A percentile compares a stretch with the other conserved stretches of the same genome.
phyloP scores from a whole-genome alignment of 345 rosid genomes.

The Leavenworthia alabamica region DNA sequence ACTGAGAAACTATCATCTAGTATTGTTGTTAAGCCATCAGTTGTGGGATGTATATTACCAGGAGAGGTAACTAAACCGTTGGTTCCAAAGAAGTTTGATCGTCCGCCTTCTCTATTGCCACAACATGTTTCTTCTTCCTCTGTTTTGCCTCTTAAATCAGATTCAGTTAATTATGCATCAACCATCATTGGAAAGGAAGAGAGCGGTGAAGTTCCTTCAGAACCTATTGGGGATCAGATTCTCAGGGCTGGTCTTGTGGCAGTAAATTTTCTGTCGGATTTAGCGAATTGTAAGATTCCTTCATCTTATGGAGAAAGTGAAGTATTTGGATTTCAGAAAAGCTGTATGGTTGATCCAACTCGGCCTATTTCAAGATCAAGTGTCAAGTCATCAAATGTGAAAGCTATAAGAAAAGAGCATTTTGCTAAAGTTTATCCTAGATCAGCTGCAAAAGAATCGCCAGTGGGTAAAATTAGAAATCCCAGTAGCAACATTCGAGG shows the following conservation, averaged over 20 bases:
- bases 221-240: constrained; percentile 59
- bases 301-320: constrained; percentile 48
- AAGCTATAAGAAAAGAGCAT: constrained; percentile 46
- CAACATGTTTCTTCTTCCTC: constrained; percentile 37
- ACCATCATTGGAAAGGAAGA: constrained; percentile 33
- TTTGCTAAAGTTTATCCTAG: constrained; percentile 46
- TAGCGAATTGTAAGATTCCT: constrained; percentile 62
- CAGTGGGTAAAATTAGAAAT: constrained; percentile 27
- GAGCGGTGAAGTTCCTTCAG: constrained; percentile 34
- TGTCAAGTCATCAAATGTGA: constrained; percentile 49
- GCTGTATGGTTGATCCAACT: constrained; percentile 56
- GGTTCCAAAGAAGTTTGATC: constrained; percentile 38
- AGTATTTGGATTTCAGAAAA: constrained; percentile 27
- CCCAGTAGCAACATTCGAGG: constrained; percentile 27
- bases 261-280: constrained; percentile 51
- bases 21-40: constrained; percentile 20
- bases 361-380: constrained; percentile 40
- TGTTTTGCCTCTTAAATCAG: constrained; percentile 33
- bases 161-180: constrained; percentile 46
- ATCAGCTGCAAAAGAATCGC: constrained; percentile 38
- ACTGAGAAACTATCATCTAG: constrained; percentile 37
- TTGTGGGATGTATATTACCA: constrained; percentile 27
- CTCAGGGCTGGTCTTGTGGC: constrained; percentile 68
- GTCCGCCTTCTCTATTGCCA: constrained; percentile 28
- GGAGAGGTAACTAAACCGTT: constrained; percentile 36